These are phyloP conservation scores for Colletotrichum godetiae DNA, from an alignment of 2,329 filamentous ascomycete genomes.

Conservation along the genomic window DNA sequence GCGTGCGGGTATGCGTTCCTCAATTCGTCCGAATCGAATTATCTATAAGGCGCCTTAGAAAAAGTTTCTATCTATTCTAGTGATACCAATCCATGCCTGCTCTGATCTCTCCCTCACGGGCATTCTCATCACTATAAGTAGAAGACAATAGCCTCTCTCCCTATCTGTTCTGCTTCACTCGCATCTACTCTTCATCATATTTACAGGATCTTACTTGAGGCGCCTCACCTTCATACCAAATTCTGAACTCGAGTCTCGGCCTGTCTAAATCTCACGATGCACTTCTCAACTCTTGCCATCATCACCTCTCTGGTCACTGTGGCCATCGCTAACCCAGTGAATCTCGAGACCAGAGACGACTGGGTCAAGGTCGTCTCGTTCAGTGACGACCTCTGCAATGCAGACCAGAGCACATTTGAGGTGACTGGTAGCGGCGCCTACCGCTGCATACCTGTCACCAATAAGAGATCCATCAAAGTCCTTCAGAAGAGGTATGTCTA, in stretches of 20 bases:
- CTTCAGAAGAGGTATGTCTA: background rate
- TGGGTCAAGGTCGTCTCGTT: slow-evolving; percentile 20
- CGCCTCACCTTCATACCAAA: too few species aligned
- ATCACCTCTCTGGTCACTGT: background rate
- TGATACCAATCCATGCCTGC: background rate
- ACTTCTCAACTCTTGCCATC: background rate
- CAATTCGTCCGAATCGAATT: background rate
- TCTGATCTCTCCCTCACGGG: background rate
- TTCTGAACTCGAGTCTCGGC: background rate
- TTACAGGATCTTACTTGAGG: too few species aligned
- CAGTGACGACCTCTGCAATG: slow-evolving; percentile 8
- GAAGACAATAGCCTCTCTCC: background rate
- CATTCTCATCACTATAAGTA: background rate
- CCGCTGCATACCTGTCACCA: slow-evolving; percentile 1
- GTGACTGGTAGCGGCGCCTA: slow-evolving; percentile 4
- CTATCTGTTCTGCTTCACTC: background rate
- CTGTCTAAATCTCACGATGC: background rate
- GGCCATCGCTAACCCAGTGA: background rate
- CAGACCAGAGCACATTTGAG: background rate
- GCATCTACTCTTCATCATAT: background rate
- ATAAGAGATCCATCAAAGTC: slow-evolving; percentile 14
- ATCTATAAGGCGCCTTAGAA: background rate
- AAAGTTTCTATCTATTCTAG: background rate
- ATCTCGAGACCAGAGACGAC: background rate
- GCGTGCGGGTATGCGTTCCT: background rate